Evolutionary conservation across 2,329 filamentous ascomycete genomes (phyloP), one percentile per base, ranked within the genome.

Genomic region (Mollisia scopiformis): DNA sequence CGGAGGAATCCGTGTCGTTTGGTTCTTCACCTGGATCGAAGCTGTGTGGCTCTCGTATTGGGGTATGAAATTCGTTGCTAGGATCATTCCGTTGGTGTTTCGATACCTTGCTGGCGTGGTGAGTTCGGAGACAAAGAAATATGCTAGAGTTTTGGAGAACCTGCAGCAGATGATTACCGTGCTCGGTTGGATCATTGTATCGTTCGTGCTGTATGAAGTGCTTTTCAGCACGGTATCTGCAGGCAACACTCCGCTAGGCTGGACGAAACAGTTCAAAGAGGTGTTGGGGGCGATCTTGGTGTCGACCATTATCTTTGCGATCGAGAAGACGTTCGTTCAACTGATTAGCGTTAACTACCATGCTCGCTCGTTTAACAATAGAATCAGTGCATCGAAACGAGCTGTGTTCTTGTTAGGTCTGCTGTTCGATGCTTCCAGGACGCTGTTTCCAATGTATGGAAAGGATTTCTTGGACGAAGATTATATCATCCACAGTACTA

Each of bases 361-460:
- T 74, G 88, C 91, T 71, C 87, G 91, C 66, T 92, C 92, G 49
- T 93, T 93, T 75, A 87, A 89, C 68, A 84, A 86, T 68, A 81
- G 86, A 57, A 97, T 98, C 80, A 90, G 91, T 74, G 88, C 91
- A 43, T 96, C 92, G 25, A 97, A 97, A 80, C 88, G 86, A 59
- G 91, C 94, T 66, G 84, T 97, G 51, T 84, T 86, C 71, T 84
- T 97, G 2, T 81, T 98, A 6, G 88, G 90, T n/a, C 79, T 93
- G 31, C 86, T 98, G 58, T 97, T 95, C 75, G 92, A 97, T 65
- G 92, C 93, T n/a, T 97, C 93, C 3, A 85, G 92, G 52, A 83
- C 86, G 7, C 81, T 97, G 58, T 98, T 97, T 71, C 94, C 93
- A 31, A 89, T 93, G 76, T 97, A 96, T 78, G 96, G 92, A 76